Conservation (phyloP, 2,329 filamentous ascomycete genomes). For the Lomentospora prolificans region DNA sequence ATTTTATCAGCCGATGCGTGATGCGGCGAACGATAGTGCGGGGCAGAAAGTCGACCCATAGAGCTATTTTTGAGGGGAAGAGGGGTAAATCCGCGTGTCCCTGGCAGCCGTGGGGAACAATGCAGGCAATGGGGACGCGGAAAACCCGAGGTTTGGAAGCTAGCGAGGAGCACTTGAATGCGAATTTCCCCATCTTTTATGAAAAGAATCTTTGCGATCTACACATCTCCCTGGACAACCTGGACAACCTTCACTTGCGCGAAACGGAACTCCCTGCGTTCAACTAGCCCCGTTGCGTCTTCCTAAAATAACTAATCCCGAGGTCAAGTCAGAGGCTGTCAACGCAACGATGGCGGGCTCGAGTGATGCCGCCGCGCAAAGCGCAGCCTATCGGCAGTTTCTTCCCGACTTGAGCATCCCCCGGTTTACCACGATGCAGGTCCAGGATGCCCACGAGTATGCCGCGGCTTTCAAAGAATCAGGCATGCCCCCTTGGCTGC, state of each 20-base stretch:
- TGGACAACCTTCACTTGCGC: no score
- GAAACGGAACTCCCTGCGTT: no score
- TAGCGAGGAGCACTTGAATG: no score
- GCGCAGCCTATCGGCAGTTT: constrained; percentile 11
- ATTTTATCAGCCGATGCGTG: not conserved
- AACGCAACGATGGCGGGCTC: not conserved
- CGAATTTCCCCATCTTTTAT: no score
- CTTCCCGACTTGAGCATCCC: constrained; percentile 51
- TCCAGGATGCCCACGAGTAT: constrained; percentile 54
- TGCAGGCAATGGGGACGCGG: not conserved
- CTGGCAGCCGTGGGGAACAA: not conserved
- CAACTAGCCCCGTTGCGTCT: no score
- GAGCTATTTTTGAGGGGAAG: not conserved
- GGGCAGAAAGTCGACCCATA: not conserved
- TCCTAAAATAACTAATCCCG: no score
- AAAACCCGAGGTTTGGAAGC: not conserved
- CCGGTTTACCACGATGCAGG: constrained; percentile 53
- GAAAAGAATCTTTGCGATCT: no score
- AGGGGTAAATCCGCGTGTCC: not conserved
- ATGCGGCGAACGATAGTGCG: not conserved
- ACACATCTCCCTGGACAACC: no score
- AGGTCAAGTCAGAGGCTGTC: no score
- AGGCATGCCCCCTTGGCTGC: constrained; percentile 56
- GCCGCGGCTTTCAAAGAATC: constrained; percentile 48
- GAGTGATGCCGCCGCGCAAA: not conserved